phyloP scores from a whole-genome alignment of 1,284 basidiomycete genomes.

The Trametes polyzona region DNA sequence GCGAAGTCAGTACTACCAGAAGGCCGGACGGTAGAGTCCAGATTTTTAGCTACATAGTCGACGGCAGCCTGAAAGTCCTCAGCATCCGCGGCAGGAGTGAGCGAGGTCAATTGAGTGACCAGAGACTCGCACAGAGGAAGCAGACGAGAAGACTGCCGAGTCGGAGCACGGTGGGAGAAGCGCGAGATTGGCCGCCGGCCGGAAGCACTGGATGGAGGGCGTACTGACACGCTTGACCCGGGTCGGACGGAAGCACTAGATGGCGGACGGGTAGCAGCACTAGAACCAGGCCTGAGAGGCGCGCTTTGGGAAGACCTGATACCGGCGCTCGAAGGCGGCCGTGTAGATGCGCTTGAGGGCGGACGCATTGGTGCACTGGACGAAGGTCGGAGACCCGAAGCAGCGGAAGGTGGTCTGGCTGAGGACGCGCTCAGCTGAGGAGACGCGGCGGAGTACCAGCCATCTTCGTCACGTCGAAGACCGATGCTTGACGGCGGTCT shows the following conservation, averaged over 20 bases:
- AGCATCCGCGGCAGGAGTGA: slow-evolving; percentile 41
- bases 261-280: slow-evolving; percentile 23
- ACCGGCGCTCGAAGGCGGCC: slow-evolving; percentile 23
- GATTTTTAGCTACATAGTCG: slow-evolving; percentile 54
- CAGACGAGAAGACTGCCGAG: slow-evolving; percentile 52
- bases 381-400: slow-evolving; percentile 14
- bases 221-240: slow-evolving; percentile 37
- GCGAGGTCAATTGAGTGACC: slow-evolving; percentile 54
- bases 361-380: slow-evolving; percentile 22
- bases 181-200: slow-evolving; percentile 55
- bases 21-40: slow-evolving; percentile 57
- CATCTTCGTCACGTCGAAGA: slow-evolving; percentile 19
- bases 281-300: slow-evolving; percentile 11
- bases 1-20: slow-evolving; percentile 58
- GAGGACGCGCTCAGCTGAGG: slow-evolving; percentile 17
- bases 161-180: slow-evolving; percentile 53
- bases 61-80: slow-evolving; percentile 53
- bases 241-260: slow-evolving; percentile 36
- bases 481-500: background rate
- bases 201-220: slow-evolving; percentile 31
- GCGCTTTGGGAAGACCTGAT: slow-evolving; percentile 19
- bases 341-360: slow-evolving; percentile 24
- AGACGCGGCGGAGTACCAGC: slow-evolving; percentile 18
- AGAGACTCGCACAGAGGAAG: slow-evolving; percentile 57
- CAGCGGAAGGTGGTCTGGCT: slow-evolving; percentile 8